Base-by-base conservation (phyloP, 1,284 basidiomycete genomes). In the Trichosporon ovoides region DNA sequence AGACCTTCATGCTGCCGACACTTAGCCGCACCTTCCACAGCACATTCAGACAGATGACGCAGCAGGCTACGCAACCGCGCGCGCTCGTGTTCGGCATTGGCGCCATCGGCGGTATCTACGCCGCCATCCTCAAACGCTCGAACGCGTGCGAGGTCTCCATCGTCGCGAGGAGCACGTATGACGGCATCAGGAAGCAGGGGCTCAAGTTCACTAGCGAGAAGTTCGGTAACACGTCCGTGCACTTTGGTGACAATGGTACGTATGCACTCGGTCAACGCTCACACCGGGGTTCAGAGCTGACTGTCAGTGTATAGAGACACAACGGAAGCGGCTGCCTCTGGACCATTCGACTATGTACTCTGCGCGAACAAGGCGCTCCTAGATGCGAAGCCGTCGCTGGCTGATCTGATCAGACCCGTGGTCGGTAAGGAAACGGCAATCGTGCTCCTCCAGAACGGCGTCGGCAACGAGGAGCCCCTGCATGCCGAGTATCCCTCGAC, bases 371-470 rank as follows among this genome's bases (percentile, higher is more conserved):
- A 79, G 64, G 77, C 77, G 11, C 65, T 78, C 0, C 68, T 75
- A 22, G 73, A 75, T 55, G 68, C 72, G 16, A 66, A 55, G 14
- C 77, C 77, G 1, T 72, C 70, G 3, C 68, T 77, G 3, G 64
- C 72, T 1, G 74, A 77, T 35, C 67, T 71, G 48, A 65, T 79
- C 55, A 46, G 40, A 12, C 76, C 77, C 11, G 66, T 75, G 37
- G 62, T 75, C 34, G 56, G 62, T 3, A 40, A 63, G 5, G 19
- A 59, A n/a, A 80, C 80, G 0, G 67, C 73, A 28, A 74, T 81
- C 38, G 77, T 81, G n/a, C 68, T 80, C 31, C 69, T 81, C 0
- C 80, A 81, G 67, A 81, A 81, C 62, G 80, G 80, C 20, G 77
- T 81, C 5, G 80, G 79, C 7, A 77, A 77, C 53, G 80, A 81